These are phyloP conservation scores for Gyromitra esculenta DNA, from an alignment of 2,329 filamentous ascomycete species.

Conservation along the genomic window DNA sequence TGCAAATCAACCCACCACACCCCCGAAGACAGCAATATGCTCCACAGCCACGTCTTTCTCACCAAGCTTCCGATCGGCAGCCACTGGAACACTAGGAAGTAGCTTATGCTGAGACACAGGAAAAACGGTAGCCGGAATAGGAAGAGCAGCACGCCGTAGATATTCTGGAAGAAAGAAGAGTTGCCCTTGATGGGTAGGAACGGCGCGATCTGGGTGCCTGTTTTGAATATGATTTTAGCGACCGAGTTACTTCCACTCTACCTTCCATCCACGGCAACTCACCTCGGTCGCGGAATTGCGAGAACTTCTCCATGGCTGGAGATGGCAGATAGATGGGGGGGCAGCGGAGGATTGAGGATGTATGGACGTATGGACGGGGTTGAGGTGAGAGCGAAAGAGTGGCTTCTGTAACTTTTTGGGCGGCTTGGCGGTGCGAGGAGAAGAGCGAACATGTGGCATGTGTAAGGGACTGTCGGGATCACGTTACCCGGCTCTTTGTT, in stretches of 20 bases:
- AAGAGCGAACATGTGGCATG: slow-evolving; percentile 43
- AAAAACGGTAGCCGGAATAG: slow-evolving; percentile 82
- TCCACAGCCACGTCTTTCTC: slow-evolving; percentile 88
- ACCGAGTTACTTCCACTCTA: background rate
- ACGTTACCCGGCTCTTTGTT: slow-evolving; percentile 42
- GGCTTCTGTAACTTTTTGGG: slow-evolving; percentile 31
- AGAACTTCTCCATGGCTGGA: slow-evolving; percentile 85
- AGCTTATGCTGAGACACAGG: slow-evolving; percentile 71
- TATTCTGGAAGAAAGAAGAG: slow-evolving; percentile 64
- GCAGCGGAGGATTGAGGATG: background rate
- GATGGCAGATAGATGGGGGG: background rate
- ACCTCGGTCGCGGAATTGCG: slow-evolving; percentile 91
- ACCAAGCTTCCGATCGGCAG: slow-evolving; percentile 74
- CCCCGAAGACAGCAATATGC: slow-evolving; percentile 84
- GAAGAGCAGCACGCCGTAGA: slow-evolving; percentile 68
- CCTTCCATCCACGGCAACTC: slow-evolving; percentile 55
- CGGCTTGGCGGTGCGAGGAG: slow-evolving; percentile 19
- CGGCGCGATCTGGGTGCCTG: slow-evolving; percentile 94
- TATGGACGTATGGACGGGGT: slow-evolving; percentile 25
- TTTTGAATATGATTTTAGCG: slow-evolving; percentile 56
- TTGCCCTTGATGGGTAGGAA: slow-evolving; percentile 83
- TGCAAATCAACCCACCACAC: slow-evolving; percentile 99
- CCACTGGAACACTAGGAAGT: slow-evolving; percentile 84
- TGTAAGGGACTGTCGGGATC: slow-evolving; percentile 18
- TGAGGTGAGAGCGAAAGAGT: background rate